Percentiles rank a stretch among this genome's conserved stretches.
phyloP scores from a whole-genome alignment of 208 protist genomes.

The Trypanosoma avium region DNA sequence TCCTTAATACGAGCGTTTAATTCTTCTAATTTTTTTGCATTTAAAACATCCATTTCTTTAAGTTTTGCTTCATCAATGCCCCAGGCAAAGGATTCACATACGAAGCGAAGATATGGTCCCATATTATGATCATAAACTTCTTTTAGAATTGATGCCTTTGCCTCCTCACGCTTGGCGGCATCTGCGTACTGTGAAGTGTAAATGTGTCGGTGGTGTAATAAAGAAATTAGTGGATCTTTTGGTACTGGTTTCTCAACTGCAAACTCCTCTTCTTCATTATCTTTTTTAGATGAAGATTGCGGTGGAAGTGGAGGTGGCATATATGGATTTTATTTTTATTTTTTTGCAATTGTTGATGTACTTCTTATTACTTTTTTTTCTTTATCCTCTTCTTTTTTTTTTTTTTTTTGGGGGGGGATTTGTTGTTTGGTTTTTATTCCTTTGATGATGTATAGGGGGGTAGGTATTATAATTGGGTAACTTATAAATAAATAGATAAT shows the following conservation, averaged over 20 bases:
- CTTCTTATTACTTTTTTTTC: slow-evolving; percentile 6
- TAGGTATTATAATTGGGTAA: too few species aligned
- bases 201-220: slow-evolving; percentile 81
- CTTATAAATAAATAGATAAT: not conserved
- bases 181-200: slow-evolving; percentile 78
- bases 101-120: slow-evolving; percentile 86
- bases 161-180: slow-evolving; percentile 67
- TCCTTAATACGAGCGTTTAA: slow-evolving; percentile 92
- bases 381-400: slow-evolving; percentile 23
- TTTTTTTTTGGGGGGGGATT: too few species aligned
- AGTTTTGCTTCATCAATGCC: slow-evolving; percentile 60
- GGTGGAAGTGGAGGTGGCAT: not conserved
- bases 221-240: slow-evolving; percentile 78
- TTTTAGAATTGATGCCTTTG: slow-evolving; percentile 63
- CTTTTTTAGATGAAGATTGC: not conserved
- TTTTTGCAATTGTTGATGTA: not conserved
- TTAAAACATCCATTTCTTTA: slow-evolving; percentile 72
- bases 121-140: slow-evolving; percentile 83
- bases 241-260: slow-evolving; percentile 45
- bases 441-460: not conserved
- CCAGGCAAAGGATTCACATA: slow-evolving; percentile 81
- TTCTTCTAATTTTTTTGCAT: slow-evolving; percentile 72
- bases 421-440: not conserved
- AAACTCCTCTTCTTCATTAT: slow-evolving; percentile 41
- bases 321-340: not conserved